These are phyloP conservation scores for Entomortierella chlamydospora DNA, from an alignment of 192 early-diverging fungal genomes.

Conservation along the genomic window DNA sequence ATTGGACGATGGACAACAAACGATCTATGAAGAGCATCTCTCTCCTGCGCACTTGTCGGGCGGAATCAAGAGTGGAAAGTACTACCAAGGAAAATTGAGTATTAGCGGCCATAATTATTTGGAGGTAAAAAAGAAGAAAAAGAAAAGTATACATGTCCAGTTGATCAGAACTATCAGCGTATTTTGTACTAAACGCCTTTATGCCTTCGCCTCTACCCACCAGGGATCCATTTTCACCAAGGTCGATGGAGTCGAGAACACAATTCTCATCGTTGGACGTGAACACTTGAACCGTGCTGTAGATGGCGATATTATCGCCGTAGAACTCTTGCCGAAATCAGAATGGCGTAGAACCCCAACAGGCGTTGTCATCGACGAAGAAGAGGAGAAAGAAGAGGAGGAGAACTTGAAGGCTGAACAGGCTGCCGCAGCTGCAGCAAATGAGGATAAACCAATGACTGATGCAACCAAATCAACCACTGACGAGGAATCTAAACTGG, in stretches of 20 bases:
- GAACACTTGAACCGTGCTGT: slow-evolving; percentile 89
- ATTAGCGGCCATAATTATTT: slow-evolving; percentile 91
- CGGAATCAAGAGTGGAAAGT: slow-evolving; percentile 85
- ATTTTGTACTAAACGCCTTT: too few relatives aligned
- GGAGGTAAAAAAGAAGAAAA: slow-evolving; percentile 64
- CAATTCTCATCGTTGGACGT: slow-evolving; percentile 86
- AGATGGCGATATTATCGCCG: slow-evolving; percentile 92
- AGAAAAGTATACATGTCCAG: too few relatives aligned
- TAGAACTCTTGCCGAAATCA: slow-evolving; percentile 84
- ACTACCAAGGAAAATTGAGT: slow-evolving; percentile 84
- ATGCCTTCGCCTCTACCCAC: too few relatives aligned
- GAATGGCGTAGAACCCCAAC: slow-evolving; percentile 87
- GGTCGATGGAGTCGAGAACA: slow-evolving; percentile 79
- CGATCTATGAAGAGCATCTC: slow-evolving; percentile 75
- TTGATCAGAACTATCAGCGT: too few relatives aligned
- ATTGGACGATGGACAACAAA: slow-evolving; percentile 72
- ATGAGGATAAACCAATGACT: slow-evolving; percentile 66
- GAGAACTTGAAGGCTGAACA: slow-evolving; percentile 56
- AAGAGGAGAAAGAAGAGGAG: slow-evolving; percentile 75
- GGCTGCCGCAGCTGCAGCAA: slow-evolving; percentile 53
- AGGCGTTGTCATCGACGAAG: slow-evolving; percentile 79
- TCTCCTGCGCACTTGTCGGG: slow-evolving; percentile 80
- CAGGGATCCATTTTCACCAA: slow-evolving; percentile 79
- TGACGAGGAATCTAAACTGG: slow-evolving; percentile 59
- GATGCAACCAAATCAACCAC: slow-evolving; percentile 75